These are phyloP conservation scores for Skeletonema grethae DNA, from an alignment of 108 stramenopile genomes.

Conservation along the genomic window DNA sequence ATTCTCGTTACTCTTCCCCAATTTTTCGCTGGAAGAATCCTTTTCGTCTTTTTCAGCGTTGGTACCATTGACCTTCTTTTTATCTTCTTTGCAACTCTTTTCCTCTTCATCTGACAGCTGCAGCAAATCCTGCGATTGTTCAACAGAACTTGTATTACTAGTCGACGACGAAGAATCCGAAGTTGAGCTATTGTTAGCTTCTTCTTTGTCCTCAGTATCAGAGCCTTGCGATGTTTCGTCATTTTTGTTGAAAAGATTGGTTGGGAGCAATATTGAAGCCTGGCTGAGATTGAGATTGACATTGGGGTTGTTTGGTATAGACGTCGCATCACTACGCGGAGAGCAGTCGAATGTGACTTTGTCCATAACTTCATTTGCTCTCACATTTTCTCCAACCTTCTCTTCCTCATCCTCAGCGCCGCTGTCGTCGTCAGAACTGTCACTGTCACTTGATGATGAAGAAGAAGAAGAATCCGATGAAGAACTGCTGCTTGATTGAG, in stretches of 20 bases:
- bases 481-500: not conserved
- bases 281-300: not conserved
- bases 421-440: slow-evolving; percentile 3
- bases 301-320: not conserved
- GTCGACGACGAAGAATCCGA: not conserved
- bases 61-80: slow-evolving; percentile 7
- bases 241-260: slow-evolving; percentile 3
- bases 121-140: slow-evolving; percentile 18
- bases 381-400: not conserved
- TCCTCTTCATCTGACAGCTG: slow-evolving; percentile 14
- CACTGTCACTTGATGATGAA: slow-evolving; percentile 1
- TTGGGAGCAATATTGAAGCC: not conserved
- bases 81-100: slow-evolving; percentile 11
- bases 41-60: slow-evolving; percentile 18
- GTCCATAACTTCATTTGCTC: not conserved
- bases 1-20: not conserved
- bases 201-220: slow-evolving; percentile 7
- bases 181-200: not conserved
- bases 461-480: slow-evolving; percentile 4
- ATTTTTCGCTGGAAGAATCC: not conserved
- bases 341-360: not conserved
- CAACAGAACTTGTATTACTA: slow-evolving; percentile 5
- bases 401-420: not conserved
- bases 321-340: not conserved
- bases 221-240: not conserved